phyloP scores from a whole-genome alignment of 2,329 filamentous ascomycete genomes.

The Talaromyces sp. region DNA sequence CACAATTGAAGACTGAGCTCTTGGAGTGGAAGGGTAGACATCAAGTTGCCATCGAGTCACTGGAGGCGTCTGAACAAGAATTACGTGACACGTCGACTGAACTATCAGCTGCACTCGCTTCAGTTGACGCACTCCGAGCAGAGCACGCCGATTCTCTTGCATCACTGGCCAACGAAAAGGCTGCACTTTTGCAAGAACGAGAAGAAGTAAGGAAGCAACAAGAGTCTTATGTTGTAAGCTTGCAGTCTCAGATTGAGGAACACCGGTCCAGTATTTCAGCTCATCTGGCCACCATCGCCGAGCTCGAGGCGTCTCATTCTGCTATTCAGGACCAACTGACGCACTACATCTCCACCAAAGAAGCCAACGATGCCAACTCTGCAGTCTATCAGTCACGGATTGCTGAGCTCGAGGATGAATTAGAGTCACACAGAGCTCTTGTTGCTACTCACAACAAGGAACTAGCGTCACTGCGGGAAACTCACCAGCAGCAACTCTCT shows the following conservation, averaged over 20 bases:
- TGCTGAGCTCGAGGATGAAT: constrained; percentile 52
- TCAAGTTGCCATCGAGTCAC: constrained; percentile 60
- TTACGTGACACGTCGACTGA: constrained; percentile 68
- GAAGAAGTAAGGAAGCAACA: constrained; percentile 53
- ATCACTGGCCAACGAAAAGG: constrained; percentile 29
- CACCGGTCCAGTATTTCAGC: constrained; percentile 69
- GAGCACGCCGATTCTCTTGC: constrained; percentile 35
- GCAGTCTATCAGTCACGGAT: constrained; percentile 41
- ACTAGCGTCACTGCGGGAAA: constrained; percentile 49
- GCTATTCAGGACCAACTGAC: constrained; percentile 64
- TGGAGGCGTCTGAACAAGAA: constrained; percentile 66
- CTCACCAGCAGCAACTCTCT: constrained; percentile 44
- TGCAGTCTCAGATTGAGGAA: constrained; percentile 73
- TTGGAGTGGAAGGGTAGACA: constrained; percentile 72
- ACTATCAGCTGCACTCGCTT: constrained; percentile 62
- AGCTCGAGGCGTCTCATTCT: constrained; percentile 68
- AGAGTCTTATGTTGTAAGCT: constrained; percentile 53
- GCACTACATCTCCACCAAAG: constrained; percentile 57
- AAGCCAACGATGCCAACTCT: constrained; percentile 50
- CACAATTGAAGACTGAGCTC: constrained; percentile 65
- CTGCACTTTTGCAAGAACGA: constrained; percentile 41
- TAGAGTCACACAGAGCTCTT: constrained; percentile 51
- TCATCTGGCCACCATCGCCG: constrained; percentile 64
- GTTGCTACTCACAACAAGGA: constrained; percentile 23
- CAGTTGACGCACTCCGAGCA: constrained; percentile 44